Conservation (phyloP, 2,329 filamentous ascomycete genomes). For the Neopestalotiopsis sp. region DNA sequence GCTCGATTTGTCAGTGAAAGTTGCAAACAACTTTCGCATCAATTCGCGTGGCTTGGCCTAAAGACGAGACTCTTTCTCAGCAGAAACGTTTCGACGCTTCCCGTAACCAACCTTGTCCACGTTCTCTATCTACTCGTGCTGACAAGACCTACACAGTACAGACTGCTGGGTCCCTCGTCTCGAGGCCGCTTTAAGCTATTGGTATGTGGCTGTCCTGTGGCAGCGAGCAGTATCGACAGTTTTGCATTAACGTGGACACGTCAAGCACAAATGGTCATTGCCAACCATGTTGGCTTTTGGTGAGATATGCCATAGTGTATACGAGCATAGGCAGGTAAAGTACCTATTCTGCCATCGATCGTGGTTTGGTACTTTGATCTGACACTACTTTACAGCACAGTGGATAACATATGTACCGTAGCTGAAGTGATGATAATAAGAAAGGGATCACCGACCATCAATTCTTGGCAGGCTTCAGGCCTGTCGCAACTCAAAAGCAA, state of each 20-base stretch:
- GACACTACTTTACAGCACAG: no score
- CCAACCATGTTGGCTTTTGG: background rate
- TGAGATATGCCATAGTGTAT: background rate
- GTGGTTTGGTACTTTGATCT: no score
- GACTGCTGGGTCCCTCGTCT: background rate
- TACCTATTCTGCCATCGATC: no score
- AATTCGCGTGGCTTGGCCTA: background rate
- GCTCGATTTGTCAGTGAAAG: background rate
- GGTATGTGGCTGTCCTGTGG: background rate
- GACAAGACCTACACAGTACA: background rate
- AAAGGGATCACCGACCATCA: background rate
- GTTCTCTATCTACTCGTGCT: background rate
- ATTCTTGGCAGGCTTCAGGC: background rate
- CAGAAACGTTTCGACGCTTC: background rate
- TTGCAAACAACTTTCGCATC: background rate
- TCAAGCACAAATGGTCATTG: background rate
- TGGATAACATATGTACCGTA: background rate
- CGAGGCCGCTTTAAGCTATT: background rate
- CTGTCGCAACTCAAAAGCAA: background rate
- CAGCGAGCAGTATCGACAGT: background rate
- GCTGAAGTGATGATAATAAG: background rate
- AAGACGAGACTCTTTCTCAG: background rate
- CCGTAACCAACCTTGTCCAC: constrained; percentile 3
- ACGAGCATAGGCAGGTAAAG: no score
- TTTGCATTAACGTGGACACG: background rate